phyloP scores from a whole-genome alignment of 2,329 filamentous ascomycete species.

The Ophiostoma sp. region DNA sequence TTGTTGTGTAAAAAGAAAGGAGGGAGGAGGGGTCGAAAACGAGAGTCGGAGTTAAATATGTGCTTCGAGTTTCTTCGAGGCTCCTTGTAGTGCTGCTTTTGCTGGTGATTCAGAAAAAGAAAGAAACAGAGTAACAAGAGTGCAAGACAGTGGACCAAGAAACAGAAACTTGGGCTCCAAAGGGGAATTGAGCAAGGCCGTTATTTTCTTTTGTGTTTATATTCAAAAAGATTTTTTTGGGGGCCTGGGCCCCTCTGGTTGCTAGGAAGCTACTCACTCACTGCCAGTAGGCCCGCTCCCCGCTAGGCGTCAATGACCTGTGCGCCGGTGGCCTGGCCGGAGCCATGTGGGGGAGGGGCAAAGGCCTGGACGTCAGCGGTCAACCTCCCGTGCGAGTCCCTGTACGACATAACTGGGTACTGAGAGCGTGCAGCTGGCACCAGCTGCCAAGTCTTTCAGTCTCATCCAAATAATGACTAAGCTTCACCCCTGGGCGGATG shows the following conservation, averaged over 20 bases:
- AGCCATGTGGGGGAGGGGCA: constrained; percentile 27
- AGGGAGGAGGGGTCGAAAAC: neutral
- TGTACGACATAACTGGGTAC: neutral
- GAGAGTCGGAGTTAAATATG: neutral
- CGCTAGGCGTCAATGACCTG: neutral
- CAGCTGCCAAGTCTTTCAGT: constrained; percentile 10
- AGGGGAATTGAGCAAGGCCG: constrained; percentile 5
- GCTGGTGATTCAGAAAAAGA: neutral
- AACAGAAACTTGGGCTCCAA: neutral
- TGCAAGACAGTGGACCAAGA: neutral
- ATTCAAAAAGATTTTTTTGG: constrained; percentile 16
- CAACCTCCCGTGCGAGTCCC: neutral
- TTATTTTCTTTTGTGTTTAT: constrained; percentile 18
- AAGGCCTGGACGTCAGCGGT: constrained; percentile 1
- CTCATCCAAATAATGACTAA: constrained; percentile 20
- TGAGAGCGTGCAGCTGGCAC: constrained; percentile 8
- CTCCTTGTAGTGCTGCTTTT: neutral
- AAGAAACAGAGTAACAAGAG: neutral
- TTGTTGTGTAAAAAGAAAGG: constrained; percentile 25
- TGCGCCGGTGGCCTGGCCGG: neutral
- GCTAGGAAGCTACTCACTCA: constrained; percentile 22
- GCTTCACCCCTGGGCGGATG: neutral
- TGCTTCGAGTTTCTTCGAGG: neutral
- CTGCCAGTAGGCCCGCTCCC: too few species aligned
- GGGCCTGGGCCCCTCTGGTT: constrained; percentile 17